Percentiles rank a stretch among this genome's conserved stretches.
Conservation (phyloP, 345 rosid species). For the Eucalyptus erythrocorys region DNA sequence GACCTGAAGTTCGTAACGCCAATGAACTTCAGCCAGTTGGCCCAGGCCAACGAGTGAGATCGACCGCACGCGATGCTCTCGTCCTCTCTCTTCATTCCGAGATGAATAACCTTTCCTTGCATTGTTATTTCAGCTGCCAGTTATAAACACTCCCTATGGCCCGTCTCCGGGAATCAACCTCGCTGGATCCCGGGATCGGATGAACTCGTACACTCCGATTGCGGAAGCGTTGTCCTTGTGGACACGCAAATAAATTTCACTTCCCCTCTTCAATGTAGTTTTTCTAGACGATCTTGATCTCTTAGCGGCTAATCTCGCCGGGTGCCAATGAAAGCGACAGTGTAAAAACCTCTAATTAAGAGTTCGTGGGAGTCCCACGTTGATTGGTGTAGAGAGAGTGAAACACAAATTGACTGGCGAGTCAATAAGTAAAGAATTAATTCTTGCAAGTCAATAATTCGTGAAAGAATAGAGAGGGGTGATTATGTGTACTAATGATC, state of each 20-base stretch:
- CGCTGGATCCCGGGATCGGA: background rate
- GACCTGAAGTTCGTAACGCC: background rate
- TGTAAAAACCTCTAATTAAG: background rate
- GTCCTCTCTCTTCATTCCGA: background rate
- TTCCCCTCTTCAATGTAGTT: background rate
- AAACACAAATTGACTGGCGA: background rate
- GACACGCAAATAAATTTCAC: background rate
- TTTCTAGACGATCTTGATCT: background rate
- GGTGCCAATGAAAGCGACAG: background rate
- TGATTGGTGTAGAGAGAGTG: background rate
- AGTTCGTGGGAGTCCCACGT: background rate
- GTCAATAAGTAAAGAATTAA: background rate
- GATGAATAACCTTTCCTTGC: background rate
- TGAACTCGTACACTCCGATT: background rate
- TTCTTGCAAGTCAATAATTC: background rate
- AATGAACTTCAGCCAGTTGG: slow-evolving; percentile 1
- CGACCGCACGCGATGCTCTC: background rate
- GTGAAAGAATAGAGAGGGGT: background rate
- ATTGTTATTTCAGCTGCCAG: background rate
- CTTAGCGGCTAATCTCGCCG: background rate
- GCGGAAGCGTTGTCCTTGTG: background rate
- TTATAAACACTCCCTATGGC: background rate
- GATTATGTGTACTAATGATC: background rate
- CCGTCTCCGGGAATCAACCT: background rate
- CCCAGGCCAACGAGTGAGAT: background rate